Base-by-base conservation (phyloP, 2,329 filamentous ascomycete species). In the Diaporthe eres region DNA sequence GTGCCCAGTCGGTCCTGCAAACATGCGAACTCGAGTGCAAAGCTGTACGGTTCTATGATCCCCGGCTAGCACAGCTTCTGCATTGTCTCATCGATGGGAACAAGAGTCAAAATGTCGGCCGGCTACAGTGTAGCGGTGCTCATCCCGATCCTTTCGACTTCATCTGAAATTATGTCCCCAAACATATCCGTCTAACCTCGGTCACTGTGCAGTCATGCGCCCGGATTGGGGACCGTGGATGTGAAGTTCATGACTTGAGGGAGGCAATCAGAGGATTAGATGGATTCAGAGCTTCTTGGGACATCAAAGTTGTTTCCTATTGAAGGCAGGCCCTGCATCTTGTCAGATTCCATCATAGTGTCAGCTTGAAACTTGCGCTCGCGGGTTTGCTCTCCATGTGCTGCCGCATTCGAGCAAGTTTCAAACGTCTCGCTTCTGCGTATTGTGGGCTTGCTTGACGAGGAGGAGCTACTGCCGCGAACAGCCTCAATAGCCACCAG, bases 321-420 rank as follows among this genome's bases (percentile, higher is more conserved):
- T n/a, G 17, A 31, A 68, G 31, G 31, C 47, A 53, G 47, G 13
- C 31, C 9, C n/a, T 28, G 22, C 47, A 37, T 19, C 10, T 19
- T 6, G 22, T 39, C 25, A 25, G 15, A n/a, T 25, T 28, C 44
- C 39, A 12, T 3, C 34, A 28, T 53, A 19, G 28, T 37, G 65
- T 17, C 31, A 53, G 47, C 47, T 53, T 53, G 65, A 68, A 68
- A 53, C 65, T 17, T 68, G 47, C 65, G 7, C 47, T 51, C 31
- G 34, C 34, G 47, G 63, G 19, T 28, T 42, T 17, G 22, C 19
- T 53, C 65, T 53, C 47, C 39, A n/a, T 39, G 31, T 25, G 65
- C 47, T 53, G 31, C 65, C 65, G 34, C 31, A 68, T 53, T 68
- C 65, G 47, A 39, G 22, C 47, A 68, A 68, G 47, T 68, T 68